Evolutionary conservation across 345 rosid genomes (phyloP).

Genomic region (Salix dunnii): DNA sequence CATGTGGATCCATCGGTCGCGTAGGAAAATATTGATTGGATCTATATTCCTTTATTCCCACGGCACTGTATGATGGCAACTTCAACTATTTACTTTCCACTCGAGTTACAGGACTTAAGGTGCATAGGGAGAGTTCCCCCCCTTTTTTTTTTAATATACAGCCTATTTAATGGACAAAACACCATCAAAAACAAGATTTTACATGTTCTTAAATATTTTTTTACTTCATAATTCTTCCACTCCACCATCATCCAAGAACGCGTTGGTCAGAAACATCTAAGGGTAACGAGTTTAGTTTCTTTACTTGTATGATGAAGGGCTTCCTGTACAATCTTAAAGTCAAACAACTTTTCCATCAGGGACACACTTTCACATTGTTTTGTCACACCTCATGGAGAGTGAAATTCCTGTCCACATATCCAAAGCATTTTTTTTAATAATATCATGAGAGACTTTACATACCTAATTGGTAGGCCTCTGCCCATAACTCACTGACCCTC

Average conservation of each 20-base stretch:
- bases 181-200: too few species aligned
- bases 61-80: background rate
- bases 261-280: conserved; percentile 9
- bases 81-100: background rate
- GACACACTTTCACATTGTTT: conserved; percentile 8
- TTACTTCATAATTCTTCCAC: background rate
- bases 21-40: background rate
- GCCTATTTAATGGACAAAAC: too few species aligned
- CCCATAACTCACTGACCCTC: background rate
- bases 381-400: conserved; percentile 5
- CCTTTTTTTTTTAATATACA: too few species aligned
- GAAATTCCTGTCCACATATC: background rate
- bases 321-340: conserved; percentile 15
- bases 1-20: background rate
- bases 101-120: too few species aligned
- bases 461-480: background rate
- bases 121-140: too few species aligned
- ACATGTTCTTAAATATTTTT: too few species aligned
- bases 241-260: background rate
- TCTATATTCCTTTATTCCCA: background rate
- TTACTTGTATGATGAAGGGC: conserved; percentile 13
- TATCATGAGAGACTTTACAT: background rate
- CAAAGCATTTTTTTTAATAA: background rate
- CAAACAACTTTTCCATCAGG: conserved; percentile 21
- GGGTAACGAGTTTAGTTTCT: conserved; percentile 21